Evolutionary conservation across 2,329 filamentous ascomycete species (phyloP), one percentile per base, ranked within the genome.

Genomic region (Phoma sp.): DNA sequence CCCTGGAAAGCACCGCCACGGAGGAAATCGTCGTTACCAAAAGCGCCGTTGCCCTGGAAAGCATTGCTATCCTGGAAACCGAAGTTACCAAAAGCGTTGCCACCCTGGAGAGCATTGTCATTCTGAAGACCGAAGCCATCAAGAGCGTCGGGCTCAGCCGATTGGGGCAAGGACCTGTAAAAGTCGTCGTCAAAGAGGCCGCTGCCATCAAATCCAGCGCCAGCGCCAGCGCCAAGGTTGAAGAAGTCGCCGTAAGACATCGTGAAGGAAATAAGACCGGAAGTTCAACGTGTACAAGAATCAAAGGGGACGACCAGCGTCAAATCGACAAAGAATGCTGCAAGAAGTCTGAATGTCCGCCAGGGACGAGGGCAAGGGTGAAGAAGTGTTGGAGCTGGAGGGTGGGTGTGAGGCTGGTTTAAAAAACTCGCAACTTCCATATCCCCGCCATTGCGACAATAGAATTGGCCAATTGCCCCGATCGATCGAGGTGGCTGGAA

Each of bases 291-390:
- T n/a, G 13, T 39, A 40, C 27, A 23, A 36, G 39, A 33, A 39
- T 24, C 4, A 29, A 32, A 36, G 11, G 10, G n/a, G 47, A 51
- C 46, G 52, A 29, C 46, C 52, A 23, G 52, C 47, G 46, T 41
- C 48, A 41, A 7, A 5, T 8, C 32, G 18, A 33, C 10, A 27
- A 9, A 47, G 18, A 32, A 9, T 29, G 6, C 27, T 9, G 27
- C 9, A 23, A 8, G 25, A 2, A 10, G n/a, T 38, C 23, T 7
- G 37, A 6, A 22, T 27, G 24, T 25, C 30, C 44, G 25, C 44
- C 44, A 30, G 44, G 35, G 38, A 35, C 44, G 14, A 36, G 18
- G 2, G 23, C 13, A 22, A 36, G 14, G 11, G 24, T 32, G 30
- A 27, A 46, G 39, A 27, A 29, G 23, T 25, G 14, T 42, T 27